Evolutionary conservation across 495 filamentous ascomycete species (phyloP), one percentile per base, ranked within the genome.

Genomic region (Penicillium atrosanguineum): DNA sequence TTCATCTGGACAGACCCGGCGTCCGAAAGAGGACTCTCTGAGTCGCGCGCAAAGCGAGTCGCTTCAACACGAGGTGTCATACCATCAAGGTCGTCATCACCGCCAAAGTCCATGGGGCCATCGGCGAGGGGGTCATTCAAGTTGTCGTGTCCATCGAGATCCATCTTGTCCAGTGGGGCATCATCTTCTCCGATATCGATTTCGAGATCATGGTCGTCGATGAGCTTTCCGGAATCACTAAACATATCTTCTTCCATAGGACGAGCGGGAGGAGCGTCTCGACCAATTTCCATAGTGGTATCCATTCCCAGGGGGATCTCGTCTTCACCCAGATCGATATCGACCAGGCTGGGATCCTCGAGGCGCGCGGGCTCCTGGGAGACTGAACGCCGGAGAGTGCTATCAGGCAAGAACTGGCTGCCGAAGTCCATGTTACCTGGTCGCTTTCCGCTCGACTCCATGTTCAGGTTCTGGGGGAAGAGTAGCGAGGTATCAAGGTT

Each of bases 281-380:
- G 84, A 65, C 89, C 90, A 60, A 90, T 78, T 83, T 96, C 91
- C 55, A 95, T 82, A 56, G 87, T 92, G 18, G 75, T 69, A 52
- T 84, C 83, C 52, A 76, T 69, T 7, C 69, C 73, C 36, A 74
- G 59, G 16, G 76, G 70, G 6, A 71, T 65, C 44, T 79, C 75
- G 45, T 78, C 71, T 41, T 79, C 75, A 56, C 82, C 79, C 28
- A 80, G 60, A 37, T 81, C 74, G 20, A 82, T 64, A n/a, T 80
- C 72, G 44, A 81, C 65, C 46, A 79, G 58, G 20, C 72, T 71
- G 47, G 74, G 72, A 46, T 82, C 79, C 52, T 77, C 73, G 12
- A 80, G 69, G 37, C 71, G 75, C 4, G 73, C 69, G 26, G 75
- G 75, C 57, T 76, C 75, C 51, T 81, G 75, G 31, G 76, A 78